These are phyloP conservation scores for Coemansia sp. DNA, from an alignment of 192 early-diverging fungal species.

Conservation along the genomic window DNA sequence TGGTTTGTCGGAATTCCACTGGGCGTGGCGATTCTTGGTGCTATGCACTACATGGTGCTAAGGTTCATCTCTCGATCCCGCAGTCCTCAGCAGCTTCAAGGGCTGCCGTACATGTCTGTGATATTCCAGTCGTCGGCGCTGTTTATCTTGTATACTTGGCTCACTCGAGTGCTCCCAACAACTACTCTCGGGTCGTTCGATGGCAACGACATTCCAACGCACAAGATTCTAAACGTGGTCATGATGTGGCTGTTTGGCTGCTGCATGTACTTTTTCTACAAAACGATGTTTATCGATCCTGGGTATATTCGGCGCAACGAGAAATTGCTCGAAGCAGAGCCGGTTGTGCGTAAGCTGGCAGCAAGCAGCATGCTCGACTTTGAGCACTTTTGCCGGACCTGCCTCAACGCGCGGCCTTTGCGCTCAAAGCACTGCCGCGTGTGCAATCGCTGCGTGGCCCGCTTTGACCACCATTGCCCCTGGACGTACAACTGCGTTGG, in stretches of 20 bases:
- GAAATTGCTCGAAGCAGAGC: constrained; percentile 36
- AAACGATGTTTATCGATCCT: constrained; percentile 71
- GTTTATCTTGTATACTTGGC: constrained; percentile 70
- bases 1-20: constrained; percentile 82
- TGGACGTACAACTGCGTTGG: constrained; percentile 98
- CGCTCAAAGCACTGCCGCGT: constrained; percentile 94
- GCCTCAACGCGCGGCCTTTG: constrained; percentile 80
- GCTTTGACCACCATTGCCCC: constrained; percentile 97
- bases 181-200: constrained; percentile 43
- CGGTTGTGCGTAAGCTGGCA: constrained; percentile 60
- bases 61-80: constrained; percentile 60
- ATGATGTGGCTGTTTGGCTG: constrained; percentile 66
- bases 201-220: constrained; percentile 24
- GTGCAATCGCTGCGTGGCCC: constrained; percentile 91
- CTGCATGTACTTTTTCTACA: constrained; percentile 81
- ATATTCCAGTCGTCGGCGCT: constrained; percentile 89
- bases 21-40: constrained; percentile 54
- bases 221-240: constrained; percentile 58
- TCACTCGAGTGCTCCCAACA: constrained; percentile 67
- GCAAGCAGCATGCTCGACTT: constrained; percentile 69
- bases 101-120: constrained; percentile 82
- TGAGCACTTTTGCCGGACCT: constrained; percentile 86
- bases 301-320: constrained; percentile 73
- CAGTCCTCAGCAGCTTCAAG: constrained; percentile 60
- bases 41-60: constrained; percentile 63